Base-by-base conservation (phyloP, 257 asterid species). In the Coffea canephora region DNA sequence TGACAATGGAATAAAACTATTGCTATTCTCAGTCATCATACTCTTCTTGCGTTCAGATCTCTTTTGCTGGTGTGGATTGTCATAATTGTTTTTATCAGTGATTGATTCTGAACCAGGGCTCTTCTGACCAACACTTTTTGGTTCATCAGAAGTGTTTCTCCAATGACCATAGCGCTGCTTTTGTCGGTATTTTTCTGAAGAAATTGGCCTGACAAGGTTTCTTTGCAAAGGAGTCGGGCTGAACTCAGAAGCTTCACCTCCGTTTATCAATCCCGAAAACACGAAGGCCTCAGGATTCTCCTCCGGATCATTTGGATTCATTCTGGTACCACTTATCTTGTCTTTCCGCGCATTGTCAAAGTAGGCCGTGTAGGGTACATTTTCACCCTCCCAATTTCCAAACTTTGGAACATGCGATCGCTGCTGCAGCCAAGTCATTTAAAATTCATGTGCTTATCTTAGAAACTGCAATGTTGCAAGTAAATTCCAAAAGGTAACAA, bases 301-400 rank as follows among this genome's bases (percentile, higher is more conserved):
- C 85, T 89, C 87, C 0, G 97, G 97, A 79, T 93, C 98, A 74
- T 93, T 93, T 0, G 98, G 98, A 84, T 91, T 93, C 45, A 93
- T 88, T 78, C 78, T 81, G 9, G 81, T 52, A 4, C 91, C 92
- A 9, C 82, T 77, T 11, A 64, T 67, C 75, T 87, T 90, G 43
- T 86, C 96, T 76, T 85, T 89, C 2, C 97, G 91, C 1, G 97
- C 96, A 15, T 83, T 93, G 75, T 93, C 97, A 74, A 93, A 93
- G 86, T 67, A 90, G 81, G 90, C 93, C 1, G 94, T 91, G 86
- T 90, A 90, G 5, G 97, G 95, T 25, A 89, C 88, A 69, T 89
- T 89, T 41, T 89, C 96, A 19, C 90, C 88, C 6, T 91, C 95
- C 96, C 97, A 93, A 75, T 88, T 89, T 50, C 97, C 98, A 25